A percentile compares a stretch with the other conserved stretches of the same genome.
These are phyloP conservation scores for Ogataea paraovalis DNA, from an alignment of 805 yeast genomes.

Conservation along the genomic window DNA sequence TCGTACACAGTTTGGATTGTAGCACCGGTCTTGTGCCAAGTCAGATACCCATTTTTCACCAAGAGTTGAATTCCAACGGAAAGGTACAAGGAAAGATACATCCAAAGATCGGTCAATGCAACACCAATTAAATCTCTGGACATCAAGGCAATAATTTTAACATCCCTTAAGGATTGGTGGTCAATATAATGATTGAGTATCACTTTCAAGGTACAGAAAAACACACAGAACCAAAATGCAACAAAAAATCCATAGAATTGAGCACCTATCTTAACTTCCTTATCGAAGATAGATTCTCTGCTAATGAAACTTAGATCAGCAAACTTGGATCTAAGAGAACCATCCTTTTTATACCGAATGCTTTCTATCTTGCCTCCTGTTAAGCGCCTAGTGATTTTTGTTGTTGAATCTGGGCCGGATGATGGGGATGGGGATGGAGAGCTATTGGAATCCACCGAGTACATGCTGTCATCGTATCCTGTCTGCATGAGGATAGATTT, in stretches of 20 bases:
- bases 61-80: constrained; percentile 55
- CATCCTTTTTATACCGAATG: constrained; percentile 27
- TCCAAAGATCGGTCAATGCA: constrained; percentile 65
- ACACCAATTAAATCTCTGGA: constrained; percentile 59
- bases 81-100: constrained; percentile 69
- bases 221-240: constrained; percentile 69
- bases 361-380: neutral
- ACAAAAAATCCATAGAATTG: constrained; percentile 78
- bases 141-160: constrained; percentile 56
- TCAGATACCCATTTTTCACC: constrained; percentile 40
- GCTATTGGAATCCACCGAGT: neutral
- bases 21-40: constrained; percentile 70
- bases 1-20: constrained; percentile 55
- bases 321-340: constrained; percentile 45
- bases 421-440: neutral
- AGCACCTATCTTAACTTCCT: constrained; percentile 38
- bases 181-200: constrained; percentile 48
- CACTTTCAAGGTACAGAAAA: constrained; percentile 49
- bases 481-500: neutral
- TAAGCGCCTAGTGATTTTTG: neutral
- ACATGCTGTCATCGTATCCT: neutral
- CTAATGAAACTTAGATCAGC: constrained; percentile 47
- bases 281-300: constrained; percentile 51
- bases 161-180: constrained; percentile 42
- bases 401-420: neutral